Percentiles rank a stretch among this genome's conserved stretches.
Evolutionary conservation across 208 protist species (phyloP).

Genomic region (Leishmania tropica): DNA sequence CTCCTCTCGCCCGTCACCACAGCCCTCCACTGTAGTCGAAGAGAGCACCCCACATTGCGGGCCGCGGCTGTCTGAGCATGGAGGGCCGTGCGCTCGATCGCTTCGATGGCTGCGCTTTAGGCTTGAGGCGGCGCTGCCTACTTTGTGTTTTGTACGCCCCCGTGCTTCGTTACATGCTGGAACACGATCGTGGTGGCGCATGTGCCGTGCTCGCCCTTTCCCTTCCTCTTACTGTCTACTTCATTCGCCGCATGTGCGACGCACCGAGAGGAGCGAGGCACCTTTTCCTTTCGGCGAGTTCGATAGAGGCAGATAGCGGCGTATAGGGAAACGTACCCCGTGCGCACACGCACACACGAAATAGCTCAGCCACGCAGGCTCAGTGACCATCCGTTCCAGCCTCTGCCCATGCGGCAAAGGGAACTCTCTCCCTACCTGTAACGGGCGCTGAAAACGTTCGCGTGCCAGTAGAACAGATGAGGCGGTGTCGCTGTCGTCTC

Average conservation of each 20-base stretch:
- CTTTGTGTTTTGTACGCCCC: neutral
- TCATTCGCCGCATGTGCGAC: neutral
- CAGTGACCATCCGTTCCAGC: neutral
- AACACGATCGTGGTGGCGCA: neutral
- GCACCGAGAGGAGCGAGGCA: neutral
- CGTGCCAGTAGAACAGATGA: neutral
- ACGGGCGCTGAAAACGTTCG: neutral
- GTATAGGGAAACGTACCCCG: neutral
- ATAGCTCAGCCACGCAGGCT: neutral
- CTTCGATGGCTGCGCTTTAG: neutral
- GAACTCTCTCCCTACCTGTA: neutral
- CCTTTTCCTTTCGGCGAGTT: neutral
- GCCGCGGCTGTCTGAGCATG: slow-evolving; percentile 2
- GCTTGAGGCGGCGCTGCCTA: neutral
- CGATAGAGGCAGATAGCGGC: neutral
- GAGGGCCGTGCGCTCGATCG: neutral
- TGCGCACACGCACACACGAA: neutral
- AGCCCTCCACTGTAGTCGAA: neutral
- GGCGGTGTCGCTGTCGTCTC: neutral
- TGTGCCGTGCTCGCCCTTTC: neutral
- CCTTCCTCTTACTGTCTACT: neutral
- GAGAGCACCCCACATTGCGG: neutral
- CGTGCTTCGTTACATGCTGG: neutral
- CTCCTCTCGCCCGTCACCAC: too few species aligned
- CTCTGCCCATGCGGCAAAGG: neutral